phyloP scores from a whole-genome alignment of 345 rosid species.

The Physaria fendleri region DNA sequence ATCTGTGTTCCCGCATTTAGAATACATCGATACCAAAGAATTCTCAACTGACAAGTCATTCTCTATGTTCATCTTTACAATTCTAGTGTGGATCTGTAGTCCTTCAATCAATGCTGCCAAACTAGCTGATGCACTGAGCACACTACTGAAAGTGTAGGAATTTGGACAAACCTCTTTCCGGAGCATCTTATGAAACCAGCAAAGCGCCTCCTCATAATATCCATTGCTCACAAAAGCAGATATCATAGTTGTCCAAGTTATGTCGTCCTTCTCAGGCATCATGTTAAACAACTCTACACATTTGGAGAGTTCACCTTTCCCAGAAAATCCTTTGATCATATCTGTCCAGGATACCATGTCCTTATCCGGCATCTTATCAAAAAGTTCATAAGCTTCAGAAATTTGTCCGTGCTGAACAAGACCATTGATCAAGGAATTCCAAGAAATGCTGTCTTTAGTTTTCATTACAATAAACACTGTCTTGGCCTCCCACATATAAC shows the following conservation, averaged over 20 bases:
- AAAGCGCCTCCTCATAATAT: slow-evolving; percentile 46
- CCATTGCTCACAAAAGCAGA: slow-evolving; percentile 59
- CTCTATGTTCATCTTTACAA: slow-evolving; percentile 41
- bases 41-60: slow-evolving; percentile 50
- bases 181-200: slow-evolving; percentile 56
- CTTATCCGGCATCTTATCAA: slow-evolving; percentile 52
- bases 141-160: slow-evolving; percentile 50
- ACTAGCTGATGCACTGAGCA: slow-evolving; percentile 67
- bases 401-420: slow-evolving; percentile 36
- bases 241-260: slow-evolving; percentile 75
- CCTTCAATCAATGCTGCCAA: slow-evolving; percentile 54
- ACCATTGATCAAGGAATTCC: slow-evolving; percentile 71
- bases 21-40: slow-evolving; percentile 62
- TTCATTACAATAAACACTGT: slow-evolving; percentile 39
- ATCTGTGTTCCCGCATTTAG: slow-evolving; percentile 60
- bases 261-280: slow-evolving; percentile 66
- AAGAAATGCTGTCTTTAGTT: slow-evolving; percentile 50
- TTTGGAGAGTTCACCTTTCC: slow-evolving; percentile 36
- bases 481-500: slow-evolving; percentile 38
- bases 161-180: slow-evolving; percentile 39
- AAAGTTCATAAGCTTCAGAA: slow-evolving; percentile 54
- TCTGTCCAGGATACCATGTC: slow-evolving; percentile 79
- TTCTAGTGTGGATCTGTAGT: slow-evolving; percentile 52
- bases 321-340: slow-evolving; percentile 52
- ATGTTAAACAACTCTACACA: slow-evolving; percentile 48